phyloP scores from a whole-genome alignment of 257 asterid genomes.

The Fraxinus anomala region DNA sequence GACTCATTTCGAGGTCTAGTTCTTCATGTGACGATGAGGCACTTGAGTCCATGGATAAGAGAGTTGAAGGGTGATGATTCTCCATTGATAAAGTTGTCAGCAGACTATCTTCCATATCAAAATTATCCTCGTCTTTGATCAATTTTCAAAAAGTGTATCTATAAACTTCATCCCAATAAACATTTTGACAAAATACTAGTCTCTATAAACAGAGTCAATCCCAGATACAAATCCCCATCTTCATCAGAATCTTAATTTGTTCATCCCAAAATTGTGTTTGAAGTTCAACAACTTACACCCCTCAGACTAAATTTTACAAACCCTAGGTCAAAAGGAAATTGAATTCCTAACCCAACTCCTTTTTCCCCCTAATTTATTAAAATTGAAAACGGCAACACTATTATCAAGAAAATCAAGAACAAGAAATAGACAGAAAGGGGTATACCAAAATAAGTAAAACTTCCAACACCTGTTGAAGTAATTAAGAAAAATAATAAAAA shows the following conservation, averaged over 20 bases:
- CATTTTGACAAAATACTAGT: conserved; percentile 33
- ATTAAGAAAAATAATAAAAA: conserved; percentile 18
- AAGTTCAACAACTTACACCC: conserved; percentile 5
- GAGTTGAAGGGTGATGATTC: conserved; percentile 72
- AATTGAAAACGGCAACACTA: conserved; percentile 6
- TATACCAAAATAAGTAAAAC: conserved; percentile 22
- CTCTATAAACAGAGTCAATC: conserved; percentile 36
- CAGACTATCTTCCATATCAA: conserved; percentile 54
- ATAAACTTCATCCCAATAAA: conserved; percentile 33
- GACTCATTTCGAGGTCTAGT: conserved; percentile 59
- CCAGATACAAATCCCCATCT: conserved; percentile 42
- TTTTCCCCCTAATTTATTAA: neutral
- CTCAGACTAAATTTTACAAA: conserved; percentile 26
- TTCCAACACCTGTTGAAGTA: neutral
- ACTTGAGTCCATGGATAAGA: conserved; percentile 74
- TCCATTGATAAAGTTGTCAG: conserved; percentile 61
- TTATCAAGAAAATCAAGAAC: conserved; percentile 8
- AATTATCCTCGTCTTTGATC: conserved; percentile 12
- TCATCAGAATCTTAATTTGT: conserved; percentile 40
- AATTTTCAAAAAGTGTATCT: neutral
- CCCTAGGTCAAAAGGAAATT: conserved; percentile 15
- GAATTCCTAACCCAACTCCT: conserved; percentile 17
- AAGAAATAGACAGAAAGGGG: neutral
- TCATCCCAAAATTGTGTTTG: conserved; percentile 25
- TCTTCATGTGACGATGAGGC: conserved; percentile 63